Conservation (phyloP, 2,329 filamentous ascomycete genomes). For the Rugonectria rugulosa region DNA sequence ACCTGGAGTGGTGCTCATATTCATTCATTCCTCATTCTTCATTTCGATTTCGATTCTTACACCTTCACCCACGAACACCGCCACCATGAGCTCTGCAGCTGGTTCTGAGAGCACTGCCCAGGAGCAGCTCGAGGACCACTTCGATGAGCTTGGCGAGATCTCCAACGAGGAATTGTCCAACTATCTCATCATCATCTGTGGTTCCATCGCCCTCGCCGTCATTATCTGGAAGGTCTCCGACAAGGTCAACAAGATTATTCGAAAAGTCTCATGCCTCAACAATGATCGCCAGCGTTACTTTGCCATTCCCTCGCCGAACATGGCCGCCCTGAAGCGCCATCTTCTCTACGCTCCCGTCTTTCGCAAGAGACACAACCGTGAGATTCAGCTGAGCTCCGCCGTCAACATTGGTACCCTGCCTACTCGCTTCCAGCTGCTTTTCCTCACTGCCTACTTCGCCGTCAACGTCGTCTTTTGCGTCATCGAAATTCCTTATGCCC, state of each 20-base stretch:
- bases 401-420: constrained; percentile 67
- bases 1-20: neutral
- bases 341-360: constrained; percentile 72
- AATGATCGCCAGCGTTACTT: constrained; percentile 86
- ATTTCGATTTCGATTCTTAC: neutral
- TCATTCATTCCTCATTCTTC: no score
- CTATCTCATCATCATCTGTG: constrained; percentile 70
- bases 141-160: constrained; percentile 6
- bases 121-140: no score
- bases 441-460: constrained; percentile 62
- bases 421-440: constrained; percentile 65
- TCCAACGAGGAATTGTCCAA: constrained; percentile 61
- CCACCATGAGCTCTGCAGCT: constrained; percentile 37
- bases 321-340: constrained; percentile 75
- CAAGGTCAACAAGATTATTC: constrained; percentile 70
- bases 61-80: neutral
- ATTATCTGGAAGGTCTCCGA: constrained; percentile 72
- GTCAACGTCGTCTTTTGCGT: constrained; percentile 74
- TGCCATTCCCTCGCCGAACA: constrained; percentile 60
- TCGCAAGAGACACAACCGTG: constrained; percentile 70
- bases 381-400: constrained; percentile 65
- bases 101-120: constrained; percentile 27
- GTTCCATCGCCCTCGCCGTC: constrained; percentile 67
- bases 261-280: constrained; percentile 77
- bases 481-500: constrained; percentile 67